Base-by-base conservation (phyloP, 495 filamentous ascomycete species). In the Glonium stellatum region DNA sequence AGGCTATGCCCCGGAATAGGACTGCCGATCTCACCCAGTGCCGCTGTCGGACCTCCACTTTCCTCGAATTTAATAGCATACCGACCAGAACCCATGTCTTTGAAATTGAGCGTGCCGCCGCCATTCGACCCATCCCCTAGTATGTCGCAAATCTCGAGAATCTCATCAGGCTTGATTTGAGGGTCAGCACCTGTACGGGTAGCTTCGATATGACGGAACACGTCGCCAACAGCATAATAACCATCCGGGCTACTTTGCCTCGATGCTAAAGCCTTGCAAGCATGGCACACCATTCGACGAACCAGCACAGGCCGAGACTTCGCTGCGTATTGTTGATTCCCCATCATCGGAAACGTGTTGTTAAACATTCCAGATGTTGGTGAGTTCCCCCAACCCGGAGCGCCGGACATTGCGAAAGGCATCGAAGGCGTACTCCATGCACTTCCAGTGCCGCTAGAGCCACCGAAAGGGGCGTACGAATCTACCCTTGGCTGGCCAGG, bases 141-240 rank as follows among this genome's bases (percentile, higher is more conserved):
- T 1, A 92, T 95, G 61, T 97, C 92, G 71, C 88, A 92, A 57
- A 95, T 89, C 50, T 89, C 87, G n/a, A 90, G 78, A 71, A 98
- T 78, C 62, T 96, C 91, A 31, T 82, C 75, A 54, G 87, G 76
- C 2, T 76, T 75, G 59, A 93, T 81, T 0, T 80, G 72, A 1
- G 80, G 73, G 42, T 90, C 86, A 41, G 70, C 72, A 0, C 77
- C 63, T 22, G 79, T 73, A 35, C 80, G 83, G 37, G 83, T 72
- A 48, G 78, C 69, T 34, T 89, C 83, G 12, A 95, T 77, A 54
- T 86, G 85, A 4, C 76, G 76, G 52, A 86, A 82, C 52, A 97
- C 79, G 15, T 75, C 72, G 12, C 81, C 78, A 46, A 91, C 78
- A 59, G 85, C 78, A 58, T 91, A 81, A 73, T 85, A 95, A 6